Conservation (phyloP, 1,284 basidiomycete species). For the Marasmius oreades region DNA sequence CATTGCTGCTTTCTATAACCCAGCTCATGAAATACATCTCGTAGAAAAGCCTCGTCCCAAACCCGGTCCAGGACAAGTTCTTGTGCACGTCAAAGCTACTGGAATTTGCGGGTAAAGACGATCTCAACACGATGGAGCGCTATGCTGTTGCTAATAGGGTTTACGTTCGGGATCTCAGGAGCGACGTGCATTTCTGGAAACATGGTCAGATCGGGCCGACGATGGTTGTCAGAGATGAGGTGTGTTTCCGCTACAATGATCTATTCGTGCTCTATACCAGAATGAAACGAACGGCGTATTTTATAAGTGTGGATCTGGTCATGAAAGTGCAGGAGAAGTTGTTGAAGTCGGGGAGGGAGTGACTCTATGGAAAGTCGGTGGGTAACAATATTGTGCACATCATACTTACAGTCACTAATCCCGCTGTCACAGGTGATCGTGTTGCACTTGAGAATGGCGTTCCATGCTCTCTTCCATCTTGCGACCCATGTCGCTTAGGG, state of each 20-base stretch:
- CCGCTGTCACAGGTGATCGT: conserved; percentile 43
- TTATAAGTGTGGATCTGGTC: conserved; percentile 55
- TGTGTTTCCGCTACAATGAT: too few relatives aligned
- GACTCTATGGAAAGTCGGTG: conserved; percentile 56
- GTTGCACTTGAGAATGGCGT: conserved; percentile 65
- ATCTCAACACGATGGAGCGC: conserved; percentile 17
- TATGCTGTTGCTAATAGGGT: neutral
- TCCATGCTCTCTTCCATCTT: conserved; percentile 56
- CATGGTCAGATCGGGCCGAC: conserved; percentile 61
- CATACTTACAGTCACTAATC: conserved; percentile 6
- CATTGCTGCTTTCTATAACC: conserved; percentile 61
- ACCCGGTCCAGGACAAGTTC: conserved; percentile 57
- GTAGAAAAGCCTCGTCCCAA: conserved; percentile 55
- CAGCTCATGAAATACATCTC: conserved; percentile 54
- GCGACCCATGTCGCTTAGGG: conserved; percentile 55
- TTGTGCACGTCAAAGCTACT: conserved; percentile 58
- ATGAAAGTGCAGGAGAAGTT: conserved; percentile 64
- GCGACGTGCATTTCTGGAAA: conserved; percentile 66
- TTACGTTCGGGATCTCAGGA: conserved; percentile 28
- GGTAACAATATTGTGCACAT: conserved; percentile 5
- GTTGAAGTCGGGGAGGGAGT: conserved; percentile 58
- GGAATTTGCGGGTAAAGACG: conserved; percentile 66
- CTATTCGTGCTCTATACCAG: neutral
- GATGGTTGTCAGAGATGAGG: conserved; percentile 64
- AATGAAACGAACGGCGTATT: neutral